Conservation (phyloP, 768 basidiomycete species). For the Hericium coralloides region DNA sequence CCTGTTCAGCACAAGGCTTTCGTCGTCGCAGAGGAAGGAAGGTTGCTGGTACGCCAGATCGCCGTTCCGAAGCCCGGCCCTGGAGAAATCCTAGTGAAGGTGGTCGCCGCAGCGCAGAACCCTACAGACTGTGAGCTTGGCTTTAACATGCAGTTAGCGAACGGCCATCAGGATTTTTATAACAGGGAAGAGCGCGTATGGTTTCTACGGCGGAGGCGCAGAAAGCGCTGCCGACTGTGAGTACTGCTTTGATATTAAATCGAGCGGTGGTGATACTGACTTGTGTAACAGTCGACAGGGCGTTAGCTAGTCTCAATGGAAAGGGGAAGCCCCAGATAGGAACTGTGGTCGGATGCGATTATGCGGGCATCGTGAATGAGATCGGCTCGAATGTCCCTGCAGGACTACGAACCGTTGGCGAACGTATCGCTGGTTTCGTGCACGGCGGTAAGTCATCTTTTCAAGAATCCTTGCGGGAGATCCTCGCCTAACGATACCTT, state of each 20-base stretch:
- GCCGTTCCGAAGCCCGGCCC: background rate
- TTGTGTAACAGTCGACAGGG: no score
- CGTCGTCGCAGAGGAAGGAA: background rate
- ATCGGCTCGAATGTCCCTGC: conserved; percentile 7
- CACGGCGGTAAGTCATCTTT: background rate
- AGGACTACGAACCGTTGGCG: conserved; percentile 6
- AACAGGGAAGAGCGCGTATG: background rate
- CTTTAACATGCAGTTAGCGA: background rate
- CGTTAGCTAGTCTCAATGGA: no score
- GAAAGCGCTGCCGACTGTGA: background rate
- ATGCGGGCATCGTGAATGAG: conserved; percentile 7
- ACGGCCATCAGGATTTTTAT: no score
- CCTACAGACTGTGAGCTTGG: background rate
- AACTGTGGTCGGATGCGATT: conserved; percentile 5
- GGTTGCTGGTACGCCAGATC: background rate
- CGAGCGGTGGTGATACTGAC: no score
- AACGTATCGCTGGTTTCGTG: conserved; percentile 8
- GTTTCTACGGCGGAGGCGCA: background rate
- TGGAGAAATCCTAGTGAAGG: background rate
- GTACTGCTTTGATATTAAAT: no score
- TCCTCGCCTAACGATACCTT: no score
- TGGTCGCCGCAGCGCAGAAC: background rate
- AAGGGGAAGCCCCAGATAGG: no score
- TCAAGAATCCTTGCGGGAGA: no score
- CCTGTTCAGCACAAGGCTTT: background rate